Evolutionary conservation across 2,329 filamentous ascomycete species (phyloP).

Genomic region (Ophiocordyceps camponoti-leonardi): DNA sequence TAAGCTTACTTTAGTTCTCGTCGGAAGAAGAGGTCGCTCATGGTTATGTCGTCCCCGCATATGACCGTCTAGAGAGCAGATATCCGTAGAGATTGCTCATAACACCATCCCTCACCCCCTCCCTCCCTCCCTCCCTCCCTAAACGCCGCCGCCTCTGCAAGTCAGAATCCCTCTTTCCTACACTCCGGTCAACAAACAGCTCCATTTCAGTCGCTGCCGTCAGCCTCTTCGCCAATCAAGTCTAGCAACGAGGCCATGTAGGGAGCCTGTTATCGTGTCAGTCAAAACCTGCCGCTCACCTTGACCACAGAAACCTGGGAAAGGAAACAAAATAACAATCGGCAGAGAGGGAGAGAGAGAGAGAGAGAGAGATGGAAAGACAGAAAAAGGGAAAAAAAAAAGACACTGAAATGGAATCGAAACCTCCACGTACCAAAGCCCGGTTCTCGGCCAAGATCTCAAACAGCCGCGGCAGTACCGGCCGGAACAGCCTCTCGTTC

Average conservation of each 20-base stretch:
- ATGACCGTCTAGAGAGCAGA: no score
- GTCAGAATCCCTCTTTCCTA: no score
- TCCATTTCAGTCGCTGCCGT: conserved; percentile 5
- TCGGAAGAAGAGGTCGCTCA: no score
- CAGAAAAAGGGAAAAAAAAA: neutral
- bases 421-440: conserved; percentile 30
- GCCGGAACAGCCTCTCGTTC: conserved; percentile 52
- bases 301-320: neutral
- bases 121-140: no score
- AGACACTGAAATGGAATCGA: neutral
- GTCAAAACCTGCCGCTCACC: neutral
- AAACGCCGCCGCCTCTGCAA: neutral
- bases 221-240: conserved; percentile 14
- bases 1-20: no score
- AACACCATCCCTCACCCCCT: no score
- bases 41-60: no score
- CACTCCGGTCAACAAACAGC: neutral
- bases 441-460: conserved; percentile 56
- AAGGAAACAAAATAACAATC: no score
- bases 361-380: no score
- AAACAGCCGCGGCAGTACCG: conserved; percentile 45
- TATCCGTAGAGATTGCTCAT: no score
- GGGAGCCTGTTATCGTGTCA: conserved; percentile 13
- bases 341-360: no score
- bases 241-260: conserved; percentile 23